Conservation (phyloP, 768 basidiomycete genomes). For the Exsudoporus frostii region DNA sequence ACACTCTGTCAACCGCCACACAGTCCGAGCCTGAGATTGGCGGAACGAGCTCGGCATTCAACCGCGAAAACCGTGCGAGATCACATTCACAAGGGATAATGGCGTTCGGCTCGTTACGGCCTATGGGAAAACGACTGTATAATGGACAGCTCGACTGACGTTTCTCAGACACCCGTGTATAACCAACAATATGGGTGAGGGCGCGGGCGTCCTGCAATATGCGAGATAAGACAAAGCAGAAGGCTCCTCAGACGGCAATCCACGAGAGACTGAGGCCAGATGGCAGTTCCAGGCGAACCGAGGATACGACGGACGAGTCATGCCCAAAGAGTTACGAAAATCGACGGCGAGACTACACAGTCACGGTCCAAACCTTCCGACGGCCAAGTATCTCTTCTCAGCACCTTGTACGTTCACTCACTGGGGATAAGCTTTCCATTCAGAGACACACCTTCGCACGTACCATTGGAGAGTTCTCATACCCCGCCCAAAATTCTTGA, state of each 20-base stretch:
- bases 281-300: background rate
- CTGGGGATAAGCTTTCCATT: no score
- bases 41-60: background rate
- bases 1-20: background rate
- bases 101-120: background rate
- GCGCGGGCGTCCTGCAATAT: no score
- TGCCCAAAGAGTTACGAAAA: background rate
- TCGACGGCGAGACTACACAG: background rate
- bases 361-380: background rate
- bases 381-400: background rate
- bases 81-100: conserved; percentile 1
- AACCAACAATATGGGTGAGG: no score
- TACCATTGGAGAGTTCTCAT: no score
- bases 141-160: background rate
- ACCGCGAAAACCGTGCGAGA: background rate
- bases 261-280: background rate
- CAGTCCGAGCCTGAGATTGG: background rate
- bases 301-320: no score
- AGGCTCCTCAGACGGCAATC: background rate
- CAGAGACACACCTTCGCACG: no score
- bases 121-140: background rate
- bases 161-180: no score
- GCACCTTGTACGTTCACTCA: no score
- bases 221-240: conserved; percentile 2
- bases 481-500: background rate